Percentiles rank a stretch among this genome's conserved stretches.
Evolutionary conservation across 2,329 filamentous ascomycete species (phyloP).

Genomic region (Capronia americana): DNA sequence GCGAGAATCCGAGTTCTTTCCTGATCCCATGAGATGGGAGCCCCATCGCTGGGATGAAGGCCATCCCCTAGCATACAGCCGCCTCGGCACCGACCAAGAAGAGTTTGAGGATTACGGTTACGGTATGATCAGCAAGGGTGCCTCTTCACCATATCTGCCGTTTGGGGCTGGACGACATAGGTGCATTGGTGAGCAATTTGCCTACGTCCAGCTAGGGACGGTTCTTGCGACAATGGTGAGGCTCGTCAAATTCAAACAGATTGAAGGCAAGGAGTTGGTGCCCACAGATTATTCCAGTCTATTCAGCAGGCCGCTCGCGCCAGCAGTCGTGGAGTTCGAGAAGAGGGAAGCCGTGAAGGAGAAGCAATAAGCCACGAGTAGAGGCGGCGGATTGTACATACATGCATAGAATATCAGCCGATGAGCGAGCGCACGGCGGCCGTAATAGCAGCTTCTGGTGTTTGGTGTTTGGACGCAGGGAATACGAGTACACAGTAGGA

Average conservation of each 20-base stretch:
- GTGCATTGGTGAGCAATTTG: constrained; percentile 97
- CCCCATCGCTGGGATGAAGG: constrained; percentile 86
- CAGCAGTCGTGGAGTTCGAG: constrained; percentile 51
- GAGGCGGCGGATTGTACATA: neutral
- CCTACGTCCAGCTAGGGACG: constrained; percentile 87
- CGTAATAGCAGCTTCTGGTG: neutral
- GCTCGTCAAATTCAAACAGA: constrained; percentile 78
- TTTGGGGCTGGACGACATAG: constrained; percentile 92
- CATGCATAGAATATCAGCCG: neutral
- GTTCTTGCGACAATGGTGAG: constrained; percentile 80
- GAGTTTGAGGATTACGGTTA: constrained; percentile 93
- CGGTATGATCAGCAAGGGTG: constrained; percentile 88
- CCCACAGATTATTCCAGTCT: constrained; percentile 72
- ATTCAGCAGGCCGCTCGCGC: constrained; percentile 70
- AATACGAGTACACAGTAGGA: neutral
- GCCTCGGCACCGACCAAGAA: constrained; percentile 59
- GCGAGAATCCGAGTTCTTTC: constrained; percentile 75
- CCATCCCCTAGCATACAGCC: constrained; percentile 58
- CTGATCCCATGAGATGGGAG: constrained; percentile 81
- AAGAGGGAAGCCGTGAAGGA: constrained; percentile 24
- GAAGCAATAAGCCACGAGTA: neutral
- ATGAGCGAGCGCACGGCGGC: too few species aligned
- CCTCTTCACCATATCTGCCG: constrained; percentile 86
- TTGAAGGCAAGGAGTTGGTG: constrained; percentile 73
- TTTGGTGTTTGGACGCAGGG: neutral